phyloP scores from a whole-genome alignment of 495 filamentous ascomycete genomes.

The Xanthoparmelia taractica region DNA sequence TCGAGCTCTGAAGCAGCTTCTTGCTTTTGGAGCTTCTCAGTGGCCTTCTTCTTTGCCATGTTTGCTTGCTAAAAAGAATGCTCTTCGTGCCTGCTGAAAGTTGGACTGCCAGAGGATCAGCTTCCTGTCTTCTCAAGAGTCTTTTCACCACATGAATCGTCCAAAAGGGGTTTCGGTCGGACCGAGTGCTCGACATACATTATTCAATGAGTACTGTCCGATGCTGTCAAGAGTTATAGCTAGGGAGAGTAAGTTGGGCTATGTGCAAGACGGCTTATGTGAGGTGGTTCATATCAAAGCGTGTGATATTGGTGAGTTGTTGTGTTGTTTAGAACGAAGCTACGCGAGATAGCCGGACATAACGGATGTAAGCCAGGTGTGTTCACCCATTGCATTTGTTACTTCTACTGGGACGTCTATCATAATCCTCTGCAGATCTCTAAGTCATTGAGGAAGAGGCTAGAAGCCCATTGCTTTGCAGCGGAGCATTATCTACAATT shows the following conservation, averaged over 20 bases:
- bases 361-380: not conserved
- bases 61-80: not conserved
- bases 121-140: not conserved
- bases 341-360: not conserved
- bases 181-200: not conserved
- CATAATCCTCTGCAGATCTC: not conserved
- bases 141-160: not conserved
- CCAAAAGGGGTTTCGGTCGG: not conserved
- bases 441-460: not conserved
- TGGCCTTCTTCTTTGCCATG: not conserved
- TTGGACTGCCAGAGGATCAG: not conserved
- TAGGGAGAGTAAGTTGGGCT: not conserved
- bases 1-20: not conserved
- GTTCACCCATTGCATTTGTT: no score
- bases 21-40: not conserved
- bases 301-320: not conserved
- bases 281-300: not conserved
- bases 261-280: not conserved
- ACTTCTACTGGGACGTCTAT: no score
- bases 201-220: not conserved
- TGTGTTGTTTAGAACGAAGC: slow-evolving; percentile 2
- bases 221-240: not conserved
- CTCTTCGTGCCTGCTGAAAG: not conserved
- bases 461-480: not conserved
- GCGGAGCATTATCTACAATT: not conserved